A percentile compares a stretch with the other conserved stretches of the same genome.
Evolutionary conservation across 139 green algal genomes (phyloP).

Genomic region (Chlamydomonas sp.): DNA sequence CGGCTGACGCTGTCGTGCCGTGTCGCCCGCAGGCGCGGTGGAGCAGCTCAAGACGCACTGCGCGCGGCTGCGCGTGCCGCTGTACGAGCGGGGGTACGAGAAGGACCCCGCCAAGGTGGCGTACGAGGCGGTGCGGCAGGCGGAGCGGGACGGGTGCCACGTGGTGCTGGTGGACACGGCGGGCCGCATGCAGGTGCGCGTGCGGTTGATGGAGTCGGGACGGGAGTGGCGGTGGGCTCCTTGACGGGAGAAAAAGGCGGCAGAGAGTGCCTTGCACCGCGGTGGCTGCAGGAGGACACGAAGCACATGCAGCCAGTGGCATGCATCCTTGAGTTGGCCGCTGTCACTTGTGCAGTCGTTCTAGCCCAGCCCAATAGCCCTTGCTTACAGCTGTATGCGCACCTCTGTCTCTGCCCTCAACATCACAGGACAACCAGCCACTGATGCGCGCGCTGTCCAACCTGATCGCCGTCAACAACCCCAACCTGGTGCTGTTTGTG

Average conservation of each 20-base stretch:
- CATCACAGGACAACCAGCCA: slow-evolving; percentile 97
- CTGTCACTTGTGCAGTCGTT: too few species aligned
- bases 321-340: too few species aligned
- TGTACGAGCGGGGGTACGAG: slow-evolving; percentile 99
- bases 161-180: slow-evolving; percentile 99
- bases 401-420: neutral
- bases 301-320: too few species aligned
- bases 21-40: slow-evolving; percentile 81
- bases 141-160: slow-evolving; percentile 81
- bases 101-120: slow-evolving; percentile 95
- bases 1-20: neutral
- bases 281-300: too few species aligned
- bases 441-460: slow-evolving; percentile 97
- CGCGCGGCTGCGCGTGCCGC: slow-evolving; percentile 82
- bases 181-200: slow-evolving; percentile 80
- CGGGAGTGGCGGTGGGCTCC: too few species aligned
- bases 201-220: too few species aligned
- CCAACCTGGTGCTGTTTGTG: slow-evolving; percentile 98
- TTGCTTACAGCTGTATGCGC: slow-evolving; percentile 18
- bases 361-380: too few species aligned
- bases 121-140: slow-evolving; percentile 88
- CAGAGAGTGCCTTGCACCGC: too few species aligned
- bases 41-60: slow-evolving; percentile 99
- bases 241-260: too few species aligned
- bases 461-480: slow-evolving; percentile 94